Evolutionary conservation across 257 asterid genomes (phyloP).

Genomic region (Solanum chiquidenum): DNA sequence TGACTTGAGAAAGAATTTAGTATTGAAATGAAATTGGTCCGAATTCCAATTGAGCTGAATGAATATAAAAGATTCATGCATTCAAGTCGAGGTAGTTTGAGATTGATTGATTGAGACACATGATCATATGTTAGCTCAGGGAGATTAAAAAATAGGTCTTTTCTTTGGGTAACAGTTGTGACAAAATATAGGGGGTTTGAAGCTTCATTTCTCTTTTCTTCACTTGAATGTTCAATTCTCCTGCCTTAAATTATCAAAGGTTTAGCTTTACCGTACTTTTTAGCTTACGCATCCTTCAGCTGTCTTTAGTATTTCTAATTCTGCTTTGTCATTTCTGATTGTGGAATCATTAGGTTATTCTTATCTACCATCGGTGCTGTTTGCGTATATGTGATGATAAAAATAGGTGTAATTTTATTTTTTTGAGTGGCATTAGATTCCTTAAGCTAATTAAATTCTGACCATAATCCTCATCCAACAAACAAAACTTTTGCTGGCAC

Average conservation of each 20-base stretch:
- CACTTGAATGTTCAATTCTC: background rate
- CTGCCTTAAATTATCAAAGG: background rate
- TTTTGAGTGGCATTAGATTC: background rate
- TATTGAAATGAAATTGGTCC: background rate
- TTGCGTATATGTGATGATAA: background rate
- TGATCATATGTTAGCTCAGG: background rate
- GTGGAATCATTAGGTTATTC: background rate
- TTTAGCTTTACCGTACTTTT: background rate
- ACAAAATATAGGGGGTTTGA: background rate
- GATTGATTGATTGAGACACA: background rate
- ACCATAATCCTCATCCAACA: background rate
- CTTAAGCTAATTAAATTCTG: background rate
- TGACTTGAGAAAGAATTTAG: background rate
- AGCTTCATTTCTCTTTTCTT: background rate
- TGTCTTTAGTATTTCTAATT: background rate
- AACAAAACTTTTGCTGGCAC: background rate
- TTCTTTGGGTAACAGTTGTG: background rate
- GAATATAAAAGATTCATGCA: background rate
- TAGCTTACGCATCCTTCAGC: background rate
- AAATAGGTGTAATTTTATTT: background rate
- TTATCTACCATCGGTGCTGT: too few relatives aligned
- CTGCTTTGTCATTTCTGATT: background rate
- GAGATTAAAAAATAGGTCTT: background rate
- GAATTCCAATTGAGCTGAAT: background rate
- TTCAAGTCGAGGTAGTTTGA: background rate